Evolutionary conservation across 2,329 filamentous ascomycete species (phyloP).

Genomic region (Anthostomella pinea): DNA sequence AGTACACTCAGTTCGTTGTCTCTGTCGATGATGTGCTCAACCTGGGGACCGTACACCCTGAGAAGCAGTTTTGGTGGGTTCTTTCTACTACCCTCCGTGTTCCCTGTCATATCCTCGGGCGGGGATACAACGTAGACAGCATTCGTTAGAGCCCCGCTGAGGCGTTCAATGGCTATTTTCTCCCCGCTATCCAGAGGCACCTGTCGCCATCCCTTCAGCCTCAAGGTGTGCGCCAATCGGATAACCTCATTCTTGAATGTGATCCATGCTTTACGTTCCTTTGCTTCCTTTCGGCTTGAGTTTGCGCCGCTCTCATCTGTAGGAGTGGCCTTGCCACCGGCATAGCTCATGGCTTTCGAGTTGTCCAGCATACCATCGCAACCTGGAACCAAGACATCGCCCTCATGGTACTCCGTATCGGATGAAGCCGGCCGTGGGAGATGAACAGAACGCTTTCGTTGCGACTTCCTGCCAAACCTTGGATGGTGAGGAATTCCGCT

Average conservation of each 20-base stretch:
- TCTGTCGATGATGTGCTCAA: constrained; percentile 92
- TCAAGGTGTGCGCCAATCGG: constrained; percentile 81
- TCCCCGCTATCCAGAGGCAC: constrained; percentile 71
- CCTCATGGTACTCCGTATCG: constrained; percentile 81
- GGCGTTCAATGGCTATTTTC: constrained; percentile 66
- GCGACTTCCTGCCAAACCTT: constrained; percentile 42
- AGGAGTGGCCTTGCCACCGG: constrained; percentile 46
- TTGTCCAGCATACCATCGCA: constrained; percentile 88
- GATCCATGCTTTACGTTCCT: constrained; percentile 76
- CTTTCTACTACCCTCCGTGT: constrained; percentile 39
- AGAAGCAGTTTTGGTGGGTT: constrained; percentile 70
- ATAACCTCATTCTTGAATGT: constrained; percentile 90
- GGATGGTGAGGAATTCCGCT: constrained; percentile 43
- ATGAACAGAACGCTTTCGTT: constrained; percentile 33
- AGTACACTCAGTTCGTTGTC: constrained; percentile 87
- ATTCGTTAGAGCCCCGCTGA: constrained; percentile 93
- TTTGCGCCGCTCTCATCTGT: constrained; percentile 40
- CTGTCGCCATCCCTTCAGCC: constrained; percentile 86
- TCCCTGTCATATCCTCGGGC: constrained; percentile 57
- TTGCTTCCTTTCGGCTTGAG: constrained; percentile 50
- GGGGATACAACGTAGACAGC: constrained; percentile 93
- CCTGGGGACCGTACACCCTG: constrained; percentile 90
- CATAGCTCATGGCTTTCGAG: constrained; percentile 79
- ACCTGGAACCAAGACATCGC: constrained; percentile 77
- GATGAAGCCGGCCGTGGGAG: constrained; percentile 60